Evolutionary conservation across 148 eudicot genomes (phyloP).

Genomic region (Rheum nobile): DNA sequence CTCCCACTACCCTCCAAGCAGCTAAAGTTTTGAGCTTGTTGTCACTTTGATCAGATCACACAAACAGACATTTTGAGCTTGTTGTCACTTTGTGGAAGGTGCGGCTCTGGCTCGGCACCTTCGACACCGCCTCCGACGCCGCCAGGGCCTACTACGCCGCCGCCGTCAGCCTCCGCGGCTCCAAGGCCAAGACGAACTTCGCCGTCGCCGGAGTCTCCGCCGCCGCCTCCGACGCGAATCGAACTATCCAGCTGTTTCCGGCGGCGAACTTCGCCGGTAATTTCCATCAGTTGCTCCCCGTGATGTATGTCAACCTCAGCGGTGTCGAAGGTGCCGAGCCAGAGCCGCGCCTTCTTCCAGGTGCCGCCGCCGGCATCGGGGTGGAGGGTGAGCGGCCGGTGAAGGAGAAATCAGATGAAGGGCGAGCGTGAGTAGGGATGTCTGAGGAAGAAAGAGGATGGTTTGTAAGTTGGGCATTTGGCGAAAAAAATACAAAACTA

Average conservation of each 20-base stretch:
- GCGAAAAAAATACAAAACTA: no score
- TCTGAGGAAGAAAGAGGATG: no score
- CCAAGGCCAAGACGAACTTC: slow-evolving; percentile 55
- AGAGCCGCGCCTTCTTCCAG: no score
- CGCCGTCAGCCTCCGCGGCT: slow-evolving; percentile 45
- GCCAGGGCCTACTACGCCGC: slow-evolving; percentile 62
- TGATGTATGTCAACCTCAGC: not conserved
- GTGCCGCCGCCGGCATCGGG: no score
- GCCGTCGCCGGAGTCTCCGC: slow-evolving; percentile 5
- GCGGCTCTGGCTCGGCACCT: slow-evolving; percentile 64
- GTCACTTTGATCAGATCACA: slow-evolving; percentile 2
- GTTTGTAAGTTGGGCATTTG: no score
- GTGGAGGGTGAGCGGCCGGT: no score
- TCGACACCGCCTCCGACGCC: slow-evolving; percentile 51
- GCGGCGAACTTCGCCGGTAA: not conserved
- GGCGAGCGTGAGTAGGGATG: no score
- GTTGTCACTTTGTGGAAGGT: no score
- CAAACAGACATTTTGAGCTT: not conserved
- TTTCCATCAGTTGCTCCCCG: not conserved
- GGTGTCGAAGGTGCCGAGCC: no score
- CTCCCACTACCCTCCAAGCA: slow-evolving; percentile 16
- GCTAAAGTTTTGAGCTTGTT: not conserved
- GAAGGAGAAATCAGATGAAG: no score
- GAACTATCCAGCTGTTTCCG: not conserved
- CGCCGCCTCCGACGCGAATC: not conserved